Percentiles rank a stretch among this genome's conserved stretches.
These are phyloP conservation scores for Coemansia sp. DNA, from an alignment of 192 early-diverging fungal species.

Conservation along the genomic window DNA sequence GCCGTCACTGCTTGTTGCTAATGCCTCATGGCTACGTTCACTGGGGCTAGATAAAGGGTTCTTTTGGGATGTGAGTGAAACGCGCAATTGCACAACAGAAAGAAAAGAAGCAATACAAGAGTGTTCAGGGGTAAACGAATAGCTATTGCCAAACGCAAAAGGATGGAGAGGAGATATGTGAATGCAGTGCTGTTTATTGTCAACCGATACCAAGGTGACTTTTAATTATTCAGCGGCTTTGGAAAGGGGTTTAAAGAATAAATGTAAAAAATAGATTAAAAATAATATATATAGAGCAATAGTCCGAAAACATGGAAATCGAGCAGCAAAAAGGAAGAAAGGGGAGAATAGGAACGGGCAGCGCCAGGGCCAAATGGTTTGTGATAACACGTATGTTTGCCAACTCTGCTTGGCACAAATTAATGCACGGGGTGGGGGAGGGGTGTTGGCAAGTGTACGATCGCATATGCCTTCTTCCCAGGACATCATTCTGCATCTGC, in stretches of 20 bases:
- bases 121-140: not conserved
- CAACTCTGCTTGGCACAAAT: not conserved
- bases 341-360: not conserved
- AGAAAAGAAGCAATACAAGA: not conserved
- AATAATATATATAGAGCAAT: conserved; percentile 4
- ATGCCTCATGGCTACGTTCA: not conserved
- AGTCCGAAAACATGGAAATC: conserved; percentile 4
- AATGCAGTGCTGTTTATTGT: not conserved
- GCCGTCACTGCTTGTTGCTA: not conserved
- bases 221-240: conserved; percentile 7
- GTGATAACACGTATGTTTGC: not conserved
- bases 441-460: not conserved
- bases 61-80: not conserved
- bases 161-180: not conserved
- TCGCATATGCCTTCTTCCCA: not conserved
- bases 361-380: not conserved
- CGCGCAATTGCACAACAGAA: not conserved
- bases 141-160: not conserved
- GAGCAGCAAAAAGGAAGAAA: not conserved
- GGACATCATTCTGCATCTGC: not conserved
- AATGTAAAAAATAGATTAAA: conserved; percentile 2
- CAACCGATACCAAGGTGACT: not conserved
- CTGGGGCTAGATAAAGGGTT: not conserved
- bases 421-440: not conserved
- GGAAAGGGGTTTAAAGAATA: conserved; percentile 4